Evolutionary conservation across 2,329 filamentous ascomycete species (phyloP), one percentile per base, ranked within the genome.

Genomic region (Cytospora piceae): DNA sequence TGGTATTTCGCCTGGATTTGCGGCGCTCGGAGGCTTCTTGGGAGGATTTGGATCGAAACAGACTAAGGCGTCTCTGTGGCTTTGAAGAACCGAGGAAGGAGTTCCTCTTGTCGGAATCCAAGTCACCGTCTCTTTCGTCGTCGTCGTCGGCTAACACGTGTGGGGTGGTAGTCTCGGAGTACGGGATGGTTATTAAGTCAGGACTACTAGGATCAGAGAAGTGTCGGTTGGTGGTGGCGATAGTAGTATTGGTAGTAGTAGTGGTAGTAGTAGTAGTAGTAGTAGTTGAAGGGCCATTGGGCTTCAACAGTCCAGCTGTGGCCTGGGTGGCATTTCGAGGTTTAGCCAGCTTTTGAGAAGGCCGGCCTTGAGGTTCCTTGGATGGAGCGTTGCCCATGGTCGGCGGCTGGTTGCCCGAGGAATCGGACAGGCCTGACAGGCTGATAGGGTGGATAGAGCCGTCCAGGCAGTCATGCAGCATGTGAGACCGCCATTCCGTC

Each of bases 31-130:
- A 53, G 29, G 66, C 64, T 17, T 71, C 73, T 59, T 74, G 74
- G 1, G 74, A 75, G 11, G 77, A 77, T 60, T 72, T 74, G 9
- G 78, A 76, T 14, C 78, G 77, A 58, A 79, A 78, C 12, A 80
- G 66, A 58, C 73, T 75, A 22, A 63, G 60, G 22, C 67, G 67
- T 27, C 67, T 93, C 90, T 73, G 64, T 24, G 64, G 55, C 56
- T 53, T 68, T 24, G 66, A 52, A 9, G 66, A 51, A 29, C 51
- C 32, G 20, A 68, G 66, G 53, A 63, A 57, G 29, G 56, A 58
- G 20, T 51, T 57, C 15, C 56, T 39, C 61, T 61, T 68, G 37
- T 66, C 64, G 6, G 53, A 46, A 31, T 56, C 46, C 22, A 64
- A 37, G 32, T 52, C 6, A 1, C 85, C 53, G 54, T 58, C 53